Percentiles rank a stretch among this genome's conserved stretches.
Evolutionary conservation across 805 yeast genomes (phyloP).

Genomic region (Starmerella cellae): DNA sequence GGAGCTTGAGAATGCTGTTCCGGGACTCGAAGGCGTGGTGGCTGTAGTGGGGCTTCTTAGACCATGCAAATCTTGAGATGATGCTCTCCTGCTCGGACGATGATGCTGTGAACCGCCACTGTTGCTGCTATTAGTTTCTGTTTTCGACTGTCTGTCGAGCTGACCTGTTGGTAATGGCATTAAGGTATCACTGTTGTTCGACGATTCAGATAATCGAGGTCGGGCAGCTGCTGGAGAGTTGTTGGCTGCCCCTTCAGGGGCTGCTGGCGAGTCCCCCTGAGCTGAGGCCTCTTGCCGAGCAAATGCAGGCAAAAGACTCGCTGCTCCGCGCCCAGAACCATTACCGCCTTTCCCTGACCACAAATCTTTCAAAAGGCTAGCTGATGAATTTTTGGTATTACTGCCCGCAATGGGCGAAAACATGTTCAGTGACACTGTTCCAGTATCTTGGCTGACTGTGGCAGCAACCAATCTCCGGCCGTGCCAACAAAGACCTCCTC

Average conservation of each 20-base stretch:
- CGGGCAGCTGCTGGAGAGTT: background rate
- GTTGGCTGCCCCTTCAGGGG: background rate
- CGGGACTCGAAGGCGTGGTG: background rate
- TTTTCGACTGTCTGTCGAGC: background rate
- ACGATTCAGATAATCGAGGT: no score
- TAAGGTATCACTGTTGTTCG: background rate
- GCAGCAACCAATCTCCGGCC: slow-evolving; percentile 27
- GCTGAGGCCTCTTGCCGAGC: background rate
- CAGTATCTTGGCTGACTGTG: slow-evolving; percentile 24
- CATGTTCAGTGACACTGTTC: slow-evolving; percentile 24
- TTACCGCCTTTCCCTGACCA: background rate
- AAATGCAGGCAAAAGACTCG: background rate
- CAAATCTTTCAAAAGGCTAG: background rate
- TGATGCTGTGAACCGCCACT: background rate
- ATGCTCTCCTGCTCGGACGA: background rate
- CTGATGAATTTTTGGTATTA: background rate
- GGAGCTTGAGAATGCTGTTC: slow-evolving; percentile 6
- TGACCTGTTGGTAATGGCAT: background rate
- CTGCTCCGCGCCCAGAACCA: background rate
- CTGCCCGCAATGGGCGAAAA: slow-evolving; percentile 26
- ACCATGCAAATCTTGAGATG: background rate
- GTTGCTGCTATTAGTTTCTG: background rate
- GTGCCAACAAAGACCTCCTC: slow-evolving; percentile 32
- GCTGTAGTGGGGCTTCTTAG: background rate
- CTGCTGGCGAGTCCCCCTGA: background rate